Evolutionary conservation across 192 early-diverging fungal genomes (phyloP).

Genomic region (Powellomyces hirtus): DNA sequence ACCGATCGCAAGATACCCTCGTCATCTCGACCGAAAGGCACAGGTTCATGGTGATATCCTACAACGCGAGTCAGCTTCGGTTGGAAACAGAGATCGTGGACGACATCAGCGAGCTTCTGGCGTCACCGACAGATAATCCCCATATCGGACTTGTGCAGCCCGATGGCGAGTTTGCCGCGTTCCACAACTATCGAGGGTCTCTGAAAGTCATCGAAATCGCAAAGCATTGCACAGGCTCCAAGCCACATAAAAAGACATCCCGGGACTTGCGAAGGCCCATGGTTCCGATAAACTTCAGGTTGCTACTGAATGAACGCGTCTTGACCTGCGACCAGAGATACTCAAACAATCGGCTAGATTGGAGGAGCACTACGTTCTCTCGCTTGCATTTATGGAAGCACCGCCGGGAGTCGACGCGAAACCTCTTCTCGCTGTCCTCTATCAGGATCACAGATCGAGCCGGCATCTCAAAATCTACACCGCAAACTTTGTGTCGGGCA

Average conservation of each 20-base stretch:
- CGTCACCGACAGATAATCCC: slow-evolving; percentile 50
- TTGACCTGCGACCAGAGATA: no score
- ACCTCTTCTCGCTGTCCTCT: slow-evolving; percentile 48
- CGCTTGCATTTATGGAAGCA: slow-evolving; percentile 48
- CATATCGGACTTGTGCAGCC: slow-evolving; percentile 61
- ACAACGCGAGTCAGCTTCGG: slow-evolving; percentile 43
- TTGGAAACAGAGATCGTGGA: slow-evolving; percentile 68
- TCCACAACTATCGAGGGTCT: slow-evolving; percentile 68
- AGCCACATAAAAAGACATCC: no score
- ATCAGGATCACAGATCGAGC: slow-evolving; percentile 51
- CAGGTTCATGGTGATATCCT: slow-evolving; percentile 71
- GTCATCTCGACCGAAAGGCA: slow-evolving; percentile 67
- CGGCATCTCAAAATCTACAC: slow-evolving; percentile 59
- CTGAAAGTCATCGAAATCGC: slow-evolving; percentile 54
- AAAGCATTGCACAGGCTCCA: no score
- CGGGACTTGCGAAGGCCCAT: no score
- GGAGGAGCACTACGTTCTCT: slow-evolving; percentile 53
- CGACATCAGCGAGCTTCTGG: slow-evolving; percentile 56
- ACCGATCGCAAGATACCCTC: slow-evolving; percentile 47
- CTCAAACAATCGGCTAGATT: no score
- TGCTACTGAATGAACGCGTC: no score
- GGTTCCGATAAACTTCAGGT: no score
- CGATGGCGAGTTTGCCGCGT: slow-evolving; percentile 46
- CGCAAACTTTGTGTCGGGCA: slow-evolving; percentile 42
- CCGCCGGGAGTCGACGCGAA: neutral